Evolutionary conservation across 179 eudicot species (phyloP).

Genomic region (Beta macrorhiza): DNA sequence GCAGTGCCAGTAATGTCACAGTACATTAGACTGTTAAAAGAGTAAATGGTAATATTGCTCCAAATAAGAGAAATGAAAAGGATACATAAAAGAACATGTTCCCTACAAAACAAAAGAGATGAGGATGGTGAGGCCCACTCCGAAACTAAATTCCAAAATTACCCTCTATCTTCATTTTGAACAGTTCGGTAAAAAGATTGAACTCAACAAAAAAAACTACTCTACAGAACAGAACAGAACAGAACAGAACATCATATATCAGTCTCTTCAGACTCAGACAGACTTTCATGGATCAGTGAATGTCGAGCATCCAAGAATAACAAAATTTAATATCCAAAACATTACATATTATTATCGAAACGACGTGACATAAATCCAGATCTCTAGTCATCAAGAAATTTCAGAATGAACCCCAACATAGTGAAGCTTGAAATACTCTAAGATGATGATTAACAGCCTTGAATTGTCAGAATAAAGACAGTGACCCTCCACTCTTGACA

Average conservation of each 20-base stretch:
- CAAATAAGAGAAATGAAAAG: too few species aligned
- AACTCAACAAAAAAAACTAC: neutral
- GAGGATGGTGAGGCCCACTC: too few species aligned
- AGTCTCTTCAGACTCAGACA: neutral
- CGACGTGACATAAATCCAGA: neutral
- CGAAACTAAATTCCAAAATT: too few species aligned
- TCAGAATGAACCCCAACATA: constrained; percentile 9
- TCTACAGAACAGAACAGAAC: neutral
- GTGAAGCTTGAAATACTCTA: neutral
- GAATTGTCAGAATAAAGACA: constrained; percentile 7
- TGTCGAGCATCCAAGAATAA: neutral
- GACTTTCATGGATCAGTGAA: neutral
- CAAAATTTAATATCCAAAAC: neutral
- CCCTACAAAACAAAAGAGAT: too few species aligned
- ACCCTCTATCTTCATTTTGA: too few species aligned
- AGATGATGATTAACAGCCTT: constrained; percentile 4
- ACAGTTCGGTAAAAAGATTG: too few species aligned
- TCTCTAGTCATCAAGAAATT: constrained; percentile 3
- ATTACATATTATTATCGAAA: neutral
- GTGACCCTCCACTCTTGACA: constrained; percentile 7
- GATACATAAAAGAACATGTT: too few species aligned
- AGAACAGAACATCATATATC: neutral
- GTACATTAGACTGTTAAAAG: neutral
- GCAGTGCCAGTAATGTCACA: neutral
- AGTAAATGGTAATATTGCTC: neutral